Evolutionary conservation across 2,329 filamentous ascomycete species (phyloP).

Genomic region (Boeremia exigua): DNA sequence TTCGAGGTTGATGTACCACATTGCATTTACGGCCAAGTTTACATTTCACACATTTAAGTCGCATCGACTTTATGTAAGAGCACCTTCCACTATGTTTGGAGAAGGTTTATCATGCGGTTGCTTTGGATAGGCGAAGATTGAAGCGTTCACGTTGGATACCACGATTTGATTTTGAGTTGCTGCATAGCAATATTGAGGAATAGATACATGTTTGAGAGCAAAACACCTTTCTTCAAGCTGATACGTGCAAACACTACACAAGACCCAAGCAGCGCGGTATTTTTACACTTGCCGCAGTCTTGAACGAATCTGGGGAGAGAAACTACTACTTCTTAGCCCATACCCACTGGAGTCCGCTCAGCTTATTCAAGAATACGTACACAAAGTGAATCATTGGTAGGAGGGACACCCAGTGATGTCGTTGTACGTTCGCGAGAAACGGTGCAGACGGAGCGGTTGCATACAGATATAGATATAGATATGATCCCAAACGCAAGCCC

Average conservation of each 20-base stretch:
- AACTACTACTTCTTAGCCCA: neutral
- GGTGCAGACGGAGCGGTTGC: neutral
- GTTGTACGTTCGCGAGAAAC: neutral
- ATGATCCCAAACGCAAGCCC: neutral
- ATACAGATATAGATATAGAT: neutral
- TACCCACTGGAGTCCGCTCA: neutral
- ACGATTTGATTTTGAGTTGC: neutral
- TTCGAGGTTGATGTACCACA: neutral
- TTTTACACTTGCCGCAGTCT: no score
- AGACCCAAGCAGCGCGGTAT: no score
- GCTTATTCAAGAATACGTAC: neutral
- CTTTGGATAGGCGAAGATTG: neutral
- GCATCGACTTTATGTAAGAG: neutral
- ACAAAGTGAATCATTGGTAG: no score
- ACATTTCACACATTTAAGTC: neutral
- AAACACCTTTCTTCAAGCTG: no score
- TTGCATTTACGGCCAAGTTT: neutral
- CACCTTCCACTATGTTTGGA: neutral
- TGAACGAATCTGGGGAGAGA: no score
- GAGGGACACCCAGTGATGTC: no score
- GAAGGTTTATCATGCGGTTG: neutral
- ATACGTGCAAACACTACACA: no score
- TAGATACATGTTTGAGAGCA: no score
- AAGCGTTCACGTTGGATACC: conserved; percentile 9
- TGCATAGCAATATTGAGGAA: neutral